Base-by-base conservation (phyloP, 768 basidiomycete species). In the Xerocomus brunneocitrinus region DNA sequence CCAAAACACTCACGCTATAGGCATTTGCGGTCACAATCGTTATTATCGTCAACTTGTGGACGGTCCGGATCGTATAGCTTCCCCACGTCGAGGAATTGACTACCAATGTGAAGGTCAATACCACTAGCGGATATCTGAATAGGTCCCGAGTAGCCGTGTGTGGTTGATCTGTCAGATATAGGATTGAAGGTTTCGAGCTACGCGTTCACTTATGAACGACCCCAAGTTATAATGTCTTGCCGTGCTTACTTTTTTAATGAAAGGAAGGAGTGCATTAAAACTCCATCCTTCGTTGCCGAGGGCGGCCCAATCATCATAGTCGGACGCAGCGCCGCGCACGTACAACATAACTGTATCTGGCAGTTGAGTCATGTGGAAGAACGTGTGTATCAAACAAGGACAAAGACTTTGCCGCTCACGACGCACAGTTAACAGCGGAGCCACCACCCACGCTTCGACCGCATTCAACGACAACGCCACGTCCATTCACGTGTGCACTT, bases 281-380 rank as follows among this genome's bases (percentile, higher is more conserved):
- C 82, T 73, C 85, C 85, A 87, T 1, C 84, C 85, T 1, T 76
- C 66, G 61, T 85, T 67, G 7, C 57, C 56, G 6, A 55, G 49
- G 5, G 55, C 39, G 2, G 49, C 61, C 67, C 67, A 69, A 25
- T 58, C 67, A 24, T 69, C 63, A 31, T 57, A 69, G 36, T 69
- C 67, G 12, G 64, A 64, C 3, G 62, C 62, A 25, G 67, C 53
- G 3, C 62, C 58, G 1, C 67, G 62, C 25, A 53, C 60, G 5
- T 65, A 56, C 32, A 45, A 49, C 55, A 62, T 61, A 12, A 61
- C 62, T 63, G 35, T 19, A 19, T 19, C 19, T n/a, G n/a, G n/a
- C 19, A 19, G 19, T 19, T 19, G 19, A 19, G 19, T 19, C 19
- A 19, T 19, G 19, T 19, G 19, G 1, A 19, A 19, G 19, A 19